These are phyloP conservation scores for Trichoderma lentiforme DNA, from an alignment of 2,329 filamentous ascomycete species.

Conservation along the genomic window DNA sequence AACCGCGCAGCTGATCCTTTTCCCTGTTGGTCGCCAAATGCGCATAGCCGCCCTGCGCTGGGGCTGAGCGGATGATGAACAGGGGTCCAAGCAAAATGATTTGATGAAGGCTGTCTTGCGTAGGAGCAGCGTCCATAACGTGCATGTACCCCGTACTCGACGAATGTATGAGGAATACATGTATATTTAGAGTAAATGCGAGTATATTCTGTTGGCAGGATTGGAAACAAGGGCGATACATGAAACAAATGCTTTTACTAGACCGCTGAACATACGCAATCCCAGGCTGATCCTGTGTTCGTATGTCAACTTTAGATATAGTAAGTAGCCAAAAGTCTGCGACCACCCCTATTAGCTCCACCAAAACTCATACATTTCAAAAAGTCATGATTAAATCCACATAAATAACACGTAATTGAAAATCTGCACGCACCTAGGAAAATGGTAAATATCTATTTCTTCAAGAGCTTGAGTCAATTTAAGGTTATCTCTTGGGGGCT, in stretches of 20 bases:
- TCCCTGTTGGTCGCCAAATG: not conserved
- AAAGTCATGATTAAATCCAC: too few relatives aligned
- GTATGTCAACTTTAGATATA: not conserved
- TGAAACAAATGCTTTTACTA: not conserved
- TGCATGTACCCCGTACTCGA: not conserved
- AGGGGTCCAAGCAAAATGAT: not conserved
- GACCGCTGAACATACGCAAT: not conserved
- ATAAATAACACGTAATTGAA: too few relatives aligned
- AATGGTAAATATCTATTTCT: too few relatives aligned
- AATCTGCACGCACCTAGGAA: too few relatives aligned
- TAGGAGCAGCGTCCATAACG: not conserved
- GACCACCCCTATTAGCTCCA: too few relatives aligned
- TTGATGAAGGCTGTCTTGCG: not conserved
- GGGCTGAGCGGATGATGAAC: not conserved
- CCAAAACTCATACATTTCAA: too few relatives aligned
- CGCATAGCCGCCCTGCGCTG: not conserved
- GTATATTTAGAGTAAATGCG: not conserved
- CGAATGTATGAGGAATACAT: not conserved
- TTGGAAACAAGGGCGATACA: not conserved
- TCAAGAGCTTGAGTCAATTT: too few relatives aligned
- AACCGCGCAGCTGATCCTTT: not conserved
- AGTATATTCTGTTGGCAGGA: not conserved
- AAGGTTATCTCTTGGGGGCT: too few relatives aligned
- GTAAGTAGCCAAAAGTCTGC: too few relatives aligned
- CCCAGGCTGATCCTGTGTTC: too few relatives aligned